Evolutionary conservation across 345 rosid species (phyloP).

Genomic region (Isatis tinctoria): DNA sequence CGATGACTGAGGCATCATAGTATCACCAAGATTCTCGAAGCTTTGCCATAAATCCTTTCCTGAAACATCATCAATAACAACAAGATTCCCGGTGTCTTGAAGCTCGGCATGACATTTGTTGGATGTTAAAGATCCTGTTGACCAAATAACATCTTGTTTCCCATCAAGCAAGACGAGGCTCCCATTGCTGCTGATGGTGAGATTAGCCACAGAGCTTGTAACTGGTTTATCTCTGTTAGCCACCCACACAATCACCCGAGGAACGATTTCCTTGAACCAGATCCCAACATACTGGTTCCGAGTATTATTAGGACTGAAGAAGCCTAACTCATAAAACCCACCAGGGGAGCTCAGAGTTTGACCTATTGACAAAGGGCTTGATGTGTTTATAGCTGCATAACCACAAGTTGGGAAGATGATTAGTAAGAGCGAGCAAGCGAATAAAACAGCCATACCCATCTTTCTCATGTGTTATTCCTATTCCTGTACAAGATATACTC

Average conservation of each 20-base stretch:
- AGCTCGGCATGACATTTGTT: slow-evolving; percentile 23
- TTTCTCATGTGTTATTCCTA: neutral
- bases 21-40: slow-evolving; percentile 27
- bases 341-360: slow-evolving; percentile 27
- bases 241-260: slow-evolving; percentile 36
- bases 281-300: slow-evolving; percentile 40
- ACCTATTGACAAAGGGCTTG: slow-evolving; percentile 25
- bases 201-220: slow-evolving; percentile 9
- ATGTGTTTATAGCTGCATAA: slow-evolving; percentile 22
- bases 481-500: neutral
- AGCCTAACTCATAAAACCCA: slow-evolving; percentile 35
- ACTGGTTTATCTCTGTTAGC: slow-evolving; percentile 28
- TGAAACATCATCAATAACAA: slow-evolving; percentile 23
- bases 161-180: slow-evolving; percentile 19
- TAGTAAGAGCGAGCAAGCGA: slow-evolving; percentile 9
- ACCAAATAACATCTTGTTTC: slow-evolving; percentile 20
- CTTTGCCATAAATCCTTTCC: slow-evolving; percentile 19
- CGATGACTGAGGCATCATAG: slow-evolving; percentile 27
- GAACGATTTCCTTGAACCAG: slow-evolving; percentile 35
- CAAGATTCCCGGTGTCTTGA: slow-evolving; percentile 25
- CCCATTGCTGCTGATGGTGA: slow-evolving; percentile 23
- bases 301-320: slow-evolving; percentile 31
- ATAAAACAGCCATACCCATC: slow-evolving; percentile 1
- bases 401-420: slow-evolving; percentile 11
- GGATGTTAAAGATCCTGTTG: slow-evolving; percentile 10